phyloP scores from a whole-genome alignment of 2,329 filamentous ascomycete species.

The Stromatinia cepivora region DNA sequence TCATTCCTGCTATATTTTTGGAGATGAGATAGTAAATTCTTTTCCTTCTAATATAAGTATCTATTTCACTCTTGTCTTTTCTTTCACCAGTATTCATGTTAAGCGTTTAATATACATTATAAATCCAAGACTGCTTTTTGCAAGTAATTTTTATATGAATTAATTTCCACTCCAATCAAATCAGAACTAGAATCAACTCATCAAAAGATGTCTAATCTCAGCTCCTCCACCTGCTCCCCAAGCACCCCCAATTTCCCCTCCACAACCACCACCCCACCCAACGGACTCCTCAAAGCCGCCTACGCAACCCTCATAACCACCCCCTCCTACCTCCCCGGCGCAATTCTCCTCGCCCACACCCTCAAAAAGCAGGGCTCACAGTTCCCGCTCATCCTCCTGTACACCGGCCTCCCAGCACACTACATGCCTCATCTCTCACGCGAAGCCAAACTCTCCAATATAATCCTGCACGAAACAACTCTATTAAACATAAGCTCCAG shows the following conservation, averaged over 20 bases:
- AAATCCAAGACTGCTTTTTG: neutral
- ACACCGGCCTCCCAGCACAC: slow-evolving; percentile 54
- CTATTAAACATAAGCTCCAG: neutral
- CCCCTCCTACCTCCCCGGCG: slow-evolving; percentile 72
- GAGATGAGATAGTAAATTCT: neutral
- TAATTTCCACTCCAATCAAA: neutral
- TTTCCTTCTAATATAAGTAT: neutral
- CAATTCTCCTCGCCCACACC: slow-evolving; percentile 75
- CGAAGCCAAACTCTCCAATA: slow-evolving; percentile 1
- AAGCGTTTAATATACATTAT: neutral
- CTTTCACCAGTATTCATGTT: neutral
- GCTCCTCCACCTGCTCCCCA: neutral
- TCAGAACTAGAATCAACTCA: too few species aligned
- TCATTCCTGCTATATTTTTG: neutral
- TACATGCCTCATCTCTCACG: slow-evolving; percentile 33
- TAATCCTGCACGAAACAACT: neutral
- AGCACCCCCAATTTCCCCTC: neutral
- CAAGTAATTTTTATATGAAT: neutral
- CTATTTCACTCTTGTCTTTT: neutral
- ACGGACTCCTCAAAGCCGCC: neutral
- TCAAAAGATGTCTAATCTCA: neutral
- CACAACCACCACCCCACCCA: neutral
- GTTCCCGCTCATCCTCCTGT: slow-evolving; percentile 68
- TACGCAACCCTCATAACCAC: slow-evolving; percentile 72
- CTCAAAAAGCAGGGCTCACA: slow-evolving; percentile 61